Conservation (phyloP, 2,329 filamentous ascomycete genomes). For the Nigrospora oryzae region DNA sequence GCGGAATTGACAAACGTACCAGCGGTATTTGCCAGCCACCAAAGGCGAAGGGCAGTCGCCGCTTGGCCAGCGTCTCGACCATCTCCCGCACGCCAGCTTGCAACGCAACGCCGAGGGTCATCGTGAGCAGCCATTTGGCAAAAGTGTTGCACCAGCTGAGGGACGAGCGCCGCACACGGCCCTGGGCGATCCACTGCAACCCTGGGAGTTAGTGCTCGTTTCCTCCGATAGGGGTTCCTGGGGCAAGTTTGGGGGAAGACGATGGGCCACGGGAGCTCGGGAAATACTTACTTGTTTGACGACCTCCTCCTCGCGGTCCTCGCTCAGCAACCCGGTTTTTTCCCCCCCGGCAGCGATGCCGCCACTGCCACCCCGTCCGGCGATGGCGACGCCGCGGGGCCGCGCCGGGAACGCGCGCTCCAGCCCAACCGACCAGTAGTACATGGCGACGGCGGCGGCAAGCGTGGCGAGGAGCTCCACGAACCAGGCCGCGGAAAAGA, state of each 20-base stretch:
- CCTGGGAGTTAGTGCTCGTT: too few species aligned
- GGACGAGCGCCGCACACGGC: not conserved
- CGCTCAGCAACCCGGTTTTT: not conserved
- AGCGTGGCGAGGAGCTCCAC: not conserved
- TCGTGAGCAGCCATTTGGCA: constrained; percentile 1
- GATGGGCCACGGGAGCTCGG: too few species aligned
- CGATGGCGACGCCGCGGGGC: not conserved
- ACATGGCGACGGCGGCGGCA: not conserved
- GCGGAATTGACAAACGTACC: too few species aligned
- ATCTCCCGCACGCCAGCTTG: too few species aligned
- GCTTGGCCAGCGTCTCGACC: too few species aligned
- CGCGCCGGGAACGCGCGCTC: not conserved
- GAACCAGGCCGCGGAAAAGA: not conserved
- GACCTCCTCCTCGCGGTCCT: not conserved
- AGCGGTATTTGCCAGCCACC: too few species aligned
- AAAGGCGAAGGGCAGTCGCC: too few species aligned
- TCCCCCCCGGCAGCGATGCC: not conserved
- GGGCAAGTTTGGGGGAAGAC: too few species aligned
- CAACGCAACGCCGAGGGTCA: too few species aligned
- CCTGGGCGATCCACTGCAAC: not conserved
- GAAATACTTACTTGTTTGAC: not conserved
- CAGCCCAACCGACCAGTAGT: not conserved
- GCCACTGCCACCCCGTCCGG: too few species aligned
- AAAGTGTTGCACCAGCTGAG: constrained; percentile 2
- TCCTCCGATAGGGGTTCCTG: too few species aligned